Conservation (phyloP, 106 monocot genomes). For the Phalaenopsis aphrodite region DNA sequence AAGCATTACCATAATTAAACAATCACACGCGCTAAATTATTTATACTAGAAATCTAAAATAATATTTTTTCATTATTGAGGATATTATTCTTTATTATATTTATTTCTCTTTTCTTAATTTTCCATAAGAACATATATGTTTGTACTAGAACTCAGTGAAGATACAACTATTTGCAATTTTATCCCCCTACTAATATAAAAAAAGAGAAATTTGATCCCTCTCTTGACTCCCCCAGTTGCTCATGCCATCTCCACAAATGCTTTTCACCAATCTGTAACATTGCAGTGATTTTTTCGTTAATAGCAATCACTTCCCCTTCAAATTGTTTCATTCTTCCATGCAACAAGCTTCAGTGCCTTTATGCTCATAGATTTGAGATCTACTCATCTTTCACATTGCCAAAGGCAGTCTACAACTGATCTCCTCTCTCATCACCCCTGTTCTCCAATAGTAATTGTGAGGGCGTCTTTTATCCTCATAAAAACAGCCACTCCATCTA, state of each 20-base stretch:
- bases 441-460: not conserved
- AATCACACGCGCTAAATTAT: too few species aligned
- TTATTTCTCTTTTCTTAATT: too few species aligned
- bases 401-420: not conserved
- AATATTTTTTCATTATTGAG: too few species aligned
- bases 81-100: too few species aligned
- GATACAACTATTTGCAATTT: not conserved
- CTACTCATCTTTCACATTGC: not conserved
- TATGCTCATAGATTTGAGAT: not conserved
- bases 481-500: not conserved
- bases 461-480: not conserved
- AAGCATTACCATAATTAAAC: too few species aligned
- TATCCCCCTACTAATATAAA: not conserved
- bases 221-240: not conserved
- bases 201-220: not conserved
- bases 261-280: not conserved
- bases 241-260: not conserved
- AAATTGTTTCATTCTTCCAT: not conserved
- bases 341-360: not conserved
- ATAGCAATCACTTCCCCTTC: not conserved
- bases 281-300: not conserved
- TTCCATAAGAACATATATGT: not conserved
- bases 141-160: not conserved
- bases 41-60: too few species aligned
- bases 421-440: not conserved